These are phyloP conservation scores for Mycocentrospora acerina DNA, from an alignment of 2,329 filamentous ascomycete genomes.

Conservation along the genomic window DNA sequence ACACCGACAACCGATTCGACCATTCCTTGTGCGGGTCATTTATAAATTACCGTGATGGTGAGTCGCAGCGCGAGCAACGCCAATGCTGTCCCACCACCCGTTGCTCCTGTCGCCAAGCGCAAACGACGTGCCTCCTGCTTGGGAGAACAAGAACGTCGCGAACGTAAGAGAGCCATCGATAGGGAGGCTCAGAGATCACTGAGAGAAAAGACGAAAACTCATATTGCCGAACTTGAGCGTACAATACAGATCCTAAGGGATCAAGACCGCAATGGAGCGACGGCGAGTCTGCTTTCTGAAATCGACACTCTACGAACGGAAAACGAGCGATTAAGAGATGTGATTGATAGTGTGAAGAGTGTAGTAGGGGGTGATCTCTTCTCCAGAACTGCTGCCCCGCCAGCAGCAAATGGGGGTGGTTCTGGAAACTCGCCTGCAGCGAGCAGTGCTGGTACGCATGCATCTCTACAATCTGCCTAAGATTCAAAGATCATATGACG, in stretches of 20 bases:
- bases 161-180: conserved; percentile 40
- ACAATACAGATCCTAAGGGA: conserved; percentile 38
- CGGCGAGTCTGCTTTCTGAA: conserved; percentile 32
- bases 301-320: conserved; percentile 35
- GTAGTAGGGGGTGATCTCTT: conserved; percentile 28
- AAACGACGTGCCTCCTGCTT: conserved; percentile 37
- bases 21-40: conserved; percentile 4
- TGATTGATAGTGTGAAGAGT: conserved; percentile 39
- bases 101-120: conserved; percentile 33
- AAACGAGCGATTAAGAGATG: conserved; percentile 36
- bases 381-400: conserved; percentile 9
- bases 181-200: conserved; percentile 39
- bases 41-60: conserved; percentile 22
- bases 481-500: conserved; percentile 7
- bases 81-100: conserved; percentile 16
- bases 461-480: conserved; percentile 2
- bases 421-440: conserved; percentile 17
- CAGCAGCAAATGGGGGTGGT: conserved; percentile 7
- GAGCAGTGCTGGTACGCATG: conserved; percentile 29
- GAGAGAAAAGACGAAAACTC: conserved; percentile 41
- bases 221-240: conserved; percentile 40
- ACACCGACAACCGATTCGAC: conserved; percentile 13
- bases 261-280: conserved; percentile 36
- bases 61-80: conserved; percentile 28
- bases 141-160: conserved; percentile 37